These are phyloP conservation scores for Bullera alba DNA, from an alignment of 768 basidiomycete species.

Conservation along the genomic window DNA sequence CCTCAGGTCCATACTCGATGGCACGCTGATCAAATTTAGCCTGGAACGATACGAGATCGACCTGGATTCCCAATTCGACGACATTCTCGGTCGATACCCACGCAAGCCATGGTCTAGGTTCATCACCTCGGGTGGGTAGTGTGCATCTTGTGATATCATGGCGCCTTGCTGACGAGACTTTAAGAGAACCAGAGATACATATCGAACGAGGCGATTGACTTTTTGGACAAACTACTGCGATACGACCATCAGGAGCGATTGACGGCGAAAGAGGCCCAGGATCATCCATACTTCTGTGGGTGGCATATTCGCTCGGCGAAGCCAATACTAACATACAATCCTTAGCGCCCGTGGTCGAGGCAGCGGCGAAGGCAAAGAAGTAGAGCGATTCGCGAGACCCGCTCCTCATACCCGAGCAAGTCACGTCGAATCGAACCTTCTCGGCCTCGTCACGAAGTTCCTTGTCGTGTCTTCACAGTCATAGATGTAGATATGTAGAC, in stretches of 20 bases:
- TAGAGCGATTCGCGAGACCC: background rate
- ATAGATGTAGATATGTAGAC: no score
- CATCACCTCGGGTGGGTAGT: slow-evolving; percentile 59
- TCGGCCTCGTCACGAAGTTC: no score
- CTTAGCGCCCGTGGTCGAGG: slow-evolving; percentile 30
- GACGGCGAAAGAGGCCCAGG: slow-evolving; percentile 87
- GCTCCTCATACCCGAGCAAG: no score
- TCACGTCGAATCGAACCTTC: no score
- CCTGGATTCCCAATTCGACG: slow-evolving; percentile 91
- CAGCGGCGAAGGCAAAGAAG: slow-evolving; percentile 8
- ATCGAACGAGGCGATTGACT: slow-evolving; percentile 92
- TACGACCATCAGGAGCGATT: slow-evolving; percentile 97
- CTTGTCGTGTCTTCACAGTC: no score
- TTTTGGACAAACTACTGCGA: slow-evolving; percentile 86
- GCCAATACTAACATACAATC: background rate
- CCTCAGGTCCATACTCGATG: background rate
- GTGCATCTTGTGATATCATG: background rate
- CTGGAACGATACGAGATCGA: slow-evolving; percentile 71
- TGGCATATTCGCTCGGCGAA: background rate
- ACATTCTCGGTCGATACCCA: slow-evolving; percentile 86
- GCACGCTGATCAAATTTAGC: slow-evolving; percentile 13
- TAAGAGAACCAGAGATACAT: slow-evolving; percentile 80
- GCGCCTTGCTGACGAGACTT: background rate
- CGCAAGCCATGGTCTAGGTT: slow-evolving; percentile 93
- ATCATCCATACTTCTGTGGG: slow-evolving; percentile 76